Base-by-base conservation (phyloP, 306 rosid genomes). In the Acmispon strigosus region DNA sequence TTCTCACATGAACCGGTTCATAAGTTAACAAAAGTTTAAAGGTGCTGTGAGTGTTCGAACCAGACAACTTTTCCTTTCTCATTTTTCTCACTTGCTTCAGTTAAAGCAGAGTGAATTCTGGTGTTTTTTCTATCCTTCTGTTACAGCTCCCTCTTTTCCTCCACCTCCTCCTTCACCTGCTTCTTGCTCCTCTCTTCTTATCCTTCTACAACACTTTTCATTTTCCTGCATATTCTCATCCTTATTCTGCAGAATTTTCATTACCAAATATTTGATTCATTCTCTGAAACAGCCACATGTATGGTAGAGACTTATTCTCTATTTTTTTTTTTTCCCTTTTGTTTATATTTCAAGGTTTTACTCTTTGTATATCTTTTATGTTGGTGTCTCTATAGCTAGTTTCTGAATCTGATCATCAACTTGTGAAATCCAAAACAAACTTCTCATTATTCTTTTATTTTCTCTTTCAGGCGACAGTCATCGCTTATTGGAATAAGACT, bases 71-170 rank as follows among this genome's bases (percentile, higher is more conserved):
- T 66, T 66, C 29, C 58, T 65, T 65, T 65, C 9, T 48, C 32
- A 20, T 20, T 6, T 29, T 47, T 56, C 58, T 66, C 58, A 15
- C 58, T 66, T 1, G 15, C 29, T 66, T 66, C 32, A 62, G 70
- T 44, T 45, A 64, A 36, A 66, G 57, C 32, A 49, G 57, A 66
- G 71, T 6, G 6, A 66, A 47, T 48, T 66, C 70, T 66, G 71
- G 58, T 27, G 16, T 65, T 47, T 47, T 27, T 36, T 36, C 41
- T 1, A 36, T 11, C 50, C 8, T 39, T 17, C 19, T 61, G 8
- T 39, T 37, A 37, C 52, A 41, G 3, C 13, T 62, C 12, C 48
- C 62, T 29, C 15, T 11, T 57, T 57, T 56, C 4, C 11, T 7
- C 11, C 14, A 15, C 14, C 14, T 7, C 11, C 14, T 36, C 14